Evolutionary conservation across 2,329 filamentous ascomycete genomes (phyloP).

Genomic region (Basipetospora chlamydospora): DNA sequence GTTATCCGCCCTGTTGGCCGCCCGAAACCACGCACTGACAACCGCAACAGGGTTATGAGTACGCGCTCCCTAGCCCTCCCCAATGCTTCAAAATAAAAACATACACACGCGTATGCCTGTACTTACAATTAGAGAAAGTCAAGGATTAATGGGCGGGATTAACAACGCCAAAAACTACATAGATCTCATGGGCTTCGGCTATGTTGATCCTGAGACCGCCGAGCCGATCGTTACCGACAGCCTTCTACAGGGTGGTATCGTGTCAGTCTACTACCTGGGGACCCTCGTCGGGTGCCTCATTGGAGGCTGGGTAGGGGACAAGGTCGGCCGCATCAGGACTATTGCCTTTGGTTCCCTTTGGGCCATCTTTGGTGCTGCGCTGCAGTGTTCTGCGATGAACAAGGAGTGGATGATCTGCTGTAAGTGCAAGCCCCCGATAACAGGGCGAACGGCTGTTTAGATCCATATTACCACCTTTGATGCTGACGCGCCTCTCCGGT

Average conservation of each 20-base stretch:
- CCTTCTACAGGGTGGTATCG: constrained; percentile 19
- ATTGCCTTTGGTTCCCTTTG: constrained; percentile 45
- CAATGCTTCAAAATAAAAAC: too few relatives aligned
- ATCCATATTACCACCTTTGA: too few relatives aligned
- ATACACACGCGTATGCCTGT: too few relatives aligned
- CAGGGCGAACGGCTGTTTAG: too few relatives aligned
- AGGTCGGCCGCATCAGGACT: constrained; percentile 45
- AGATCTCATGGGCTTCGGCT: constrained; percentile 48
- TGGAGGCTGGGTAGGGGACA: constrained; percentile 51
- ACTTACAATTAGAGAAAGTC: too few relatives aligned
- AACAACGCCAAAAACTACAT: constrained; percentile 53
- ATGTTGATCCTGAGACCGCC: constrained; percentile 32
- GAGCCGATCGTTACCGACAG: constrained; percentile 42
- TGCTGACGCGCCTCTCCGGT: too few relatives aligned
- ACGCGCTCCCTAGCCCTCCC: too few relatives aligned
- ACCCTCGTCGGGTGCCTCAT: constrained; percentile 48
- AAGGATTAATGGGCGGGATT: constrained; percentile 47
- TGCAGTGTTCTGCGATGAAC: constrained; percentile 54
- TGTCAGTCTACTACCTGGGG: constrained; percentile 30
- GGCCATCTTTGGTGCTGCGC: constrained; percentile 43
- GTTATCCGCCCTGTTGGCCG: too few relatives aligned
- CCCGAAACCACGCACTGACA: too few relatives aligned
- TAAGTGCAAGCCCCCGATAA: constrained; percentile 23
- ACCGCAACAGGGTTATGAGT: too few relatives aligned
- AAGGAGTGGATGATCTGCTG: constrained; percentile 55